phyloP scores from a whole-genome alignment of 2,329 filamentous ascomycete species.

The Zasmidium citrigriseum region DNA sequence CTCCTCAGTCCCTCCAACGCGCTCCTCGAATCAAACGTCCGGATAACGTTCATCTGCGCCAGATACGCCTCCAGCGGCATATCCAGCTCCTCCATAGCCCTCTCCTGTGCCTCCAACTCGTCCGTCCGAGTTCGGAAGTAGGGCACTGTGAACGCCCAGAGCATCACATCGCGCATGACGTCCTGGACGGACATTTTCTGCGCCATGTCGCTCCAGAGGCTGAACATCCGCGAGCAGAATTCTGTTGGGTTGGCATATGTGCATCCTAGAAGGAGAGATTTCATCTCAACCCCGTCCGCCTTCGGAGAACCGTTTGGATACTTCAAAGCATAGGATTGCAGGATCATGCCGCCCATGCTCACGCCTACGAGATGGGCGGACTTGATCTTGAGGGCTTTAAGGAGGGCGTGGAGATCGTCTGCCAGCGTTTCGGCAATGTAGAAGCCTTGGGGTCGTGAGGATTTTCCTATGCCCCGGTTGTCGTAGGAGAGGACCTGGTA shows the following conservation, averaged over 20 bases:
- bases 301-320: slow-evolving; percentile 19
- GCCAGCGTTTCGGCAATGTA: slow-evolving; percentile 25
- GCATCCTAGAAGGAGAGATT: slow-evolving; percentile 23
- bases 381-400: slow-evolving; percentile 9
- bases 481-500: slow-evolving; percentile 25
- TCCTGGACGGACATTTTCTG: slow-evolving; percentile 22
- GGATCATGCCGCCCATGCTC: slow-evolving; percentile 30
- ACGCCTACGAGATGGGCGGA: slow-evolving; percentile 25
- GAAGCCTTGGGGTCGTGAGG: slow-evolving; percentile 17
- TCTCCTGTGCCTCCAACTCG: slow-evolving; percentile 20
- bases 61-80: slow-evolving; percentile 24
- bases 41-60: slow-evolving; percentile 28
- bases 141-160: slow-evolving; percentile 29
- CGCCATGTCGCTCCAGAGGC: slow-evolving; percentile 26
- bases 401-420: slow-evolving; percentile 23
- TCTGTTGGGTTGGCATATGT: slow-evolving; percentile 23
- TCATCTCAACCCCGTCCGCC: slow-evolving; percentile 9
- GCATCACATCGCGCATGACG: slow-evolving; percentile 29
- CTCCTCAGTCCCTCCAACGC: slow-evolving; percentile 17
- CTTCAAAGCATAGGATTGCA: slow-evolving; percentile 23
- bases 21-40: slow-evolving; percentile 21
- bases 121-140: slow-evolving; percentile 19
- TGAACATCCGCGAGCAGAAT: slow-evolving; percentile 28
- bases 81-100: slow-evolving; percentile 23
- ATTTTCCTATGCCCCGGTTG: slow-evolving; percentile 27